Evolutionary conservation across 106 monocot species (phyloP), one percentile per base, ranked within the genome.

Genomic region (Triglochin maritima): DNA sequence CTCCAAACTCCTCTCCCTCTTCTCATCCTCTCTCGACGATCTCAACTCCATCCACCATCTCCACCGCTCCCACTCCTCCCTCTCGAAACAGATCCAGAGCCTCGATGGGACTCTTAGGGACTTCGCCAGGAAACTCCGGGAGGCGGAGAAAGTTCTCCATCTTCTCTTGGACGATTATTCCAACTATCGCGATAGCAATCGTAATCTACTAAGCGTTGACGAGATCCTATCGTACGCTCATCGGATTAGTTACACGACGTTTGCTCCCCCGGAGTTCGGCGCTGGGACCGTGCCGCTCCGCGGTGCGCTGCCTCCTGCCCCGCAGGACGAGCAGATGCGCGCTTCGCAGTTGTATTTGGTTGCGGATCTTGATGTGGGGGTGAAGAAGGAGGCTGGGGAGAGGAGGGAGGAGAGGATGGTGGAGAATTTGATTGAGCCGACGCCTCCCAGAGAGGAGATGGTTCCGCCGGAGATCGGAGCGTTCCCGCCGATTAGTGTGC

Each of bases 281-380:
- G 83, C 96, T 3, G 86, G 91, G n/a, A 79, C 81, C 5, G 81
- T 82, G 15, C 90, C 90, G 3, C 85, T 91, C 4, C 85, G 87
- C 0, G 96, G 91, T 1, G 91, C 96, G 4, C 83, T 96, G 8
- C 96, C 96, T 0, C 96, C 96, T 2, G 88, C 96, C 0, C 96
- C 96, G 14, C 90, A 91, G 83, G 96, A 96, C 4, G 88, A 91
- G 68, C 88, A 96, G 82, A 91, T 96, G 96, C 79, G 96, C 13
- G 91, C 91, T 2, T 91, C 96, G 0, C 91, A 88, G 55, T 74
- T 96, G 11, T 96, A 96, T 63, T 78, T 86, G 8, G 88, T 88
- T 43, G 80, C 85, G 1, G 88, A 88, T 10, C 71, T 91, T 3
- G 87, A 96, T 67, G 78, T 96, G 4, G 88, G 96, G 11, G 49